Percentiles rank a stretch among this genome's conserved stretches.
These are phyloP conservation scores for Artemisia argyi DNA, from an alignment of 129 eudicot genomes.

Conservation along the genomic window DNA sequence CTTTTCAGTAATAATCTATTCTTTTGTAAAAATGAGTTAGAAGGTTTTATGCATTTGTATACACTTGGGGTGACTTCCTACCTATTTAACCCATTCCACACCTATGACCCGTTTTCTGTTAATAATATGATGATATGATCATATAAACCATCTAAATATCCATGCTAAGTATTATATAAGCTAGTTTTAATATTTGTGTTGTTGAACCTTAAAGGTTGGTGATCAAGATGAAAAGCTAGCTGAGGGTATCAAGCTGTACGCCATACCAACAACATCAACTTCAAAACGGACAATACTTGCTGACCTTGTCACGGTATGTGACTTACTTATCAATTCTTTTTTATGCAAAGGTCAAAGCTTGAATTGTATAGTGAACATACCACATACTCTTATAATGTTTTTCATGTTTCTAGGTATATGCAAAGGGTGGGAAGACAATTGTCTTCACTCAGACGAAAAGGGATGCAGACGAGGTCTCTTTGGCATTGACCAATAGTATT, in stretches of 20 bases:
- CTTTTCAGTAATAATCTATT: background rate
- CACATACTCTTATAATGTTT: background rate
- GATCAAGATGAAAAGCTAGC: constrained; percentile 95
- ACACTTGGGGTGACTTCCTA: background rate
- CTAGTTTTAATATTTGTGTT: too few species aligned
- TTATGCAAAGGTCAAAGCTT: constrained; percentile 4
- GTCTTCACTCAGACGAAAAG: constrained; percentile 94
- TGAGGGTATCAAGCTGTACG: constrained; percentile 90
- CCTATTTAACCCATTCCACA: background rate
- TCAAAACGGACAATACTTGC: constrained; percentile 79
- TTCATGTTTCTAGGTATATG: constrained; percentile 69
- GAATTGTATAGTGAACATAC: background rate
- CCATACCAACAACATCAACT: constrained; percentile 69
- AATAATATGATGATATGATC: too few species aligned
- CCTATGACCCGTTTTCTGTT: background rate
- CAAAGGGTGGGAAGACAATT: constrained; percentile 97
- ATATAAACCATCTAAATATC: background rate
- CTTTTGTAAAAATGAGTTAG: background rate
- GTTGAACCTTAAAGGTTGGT: constrained; percentile 46
- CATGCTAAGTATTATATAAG: background rate
- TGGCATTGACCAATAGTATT: constrained; percentile 74
- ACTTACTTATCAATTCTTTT: background rate
- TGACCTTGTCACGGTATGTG: constrained; percentile 83
- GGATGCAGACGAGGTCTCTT: constrained; percentile 97
- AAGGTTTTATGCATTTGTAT: background rate